Conservation (phyloP, 148 eudicot species). For the Beta vulgaris region DNA sequence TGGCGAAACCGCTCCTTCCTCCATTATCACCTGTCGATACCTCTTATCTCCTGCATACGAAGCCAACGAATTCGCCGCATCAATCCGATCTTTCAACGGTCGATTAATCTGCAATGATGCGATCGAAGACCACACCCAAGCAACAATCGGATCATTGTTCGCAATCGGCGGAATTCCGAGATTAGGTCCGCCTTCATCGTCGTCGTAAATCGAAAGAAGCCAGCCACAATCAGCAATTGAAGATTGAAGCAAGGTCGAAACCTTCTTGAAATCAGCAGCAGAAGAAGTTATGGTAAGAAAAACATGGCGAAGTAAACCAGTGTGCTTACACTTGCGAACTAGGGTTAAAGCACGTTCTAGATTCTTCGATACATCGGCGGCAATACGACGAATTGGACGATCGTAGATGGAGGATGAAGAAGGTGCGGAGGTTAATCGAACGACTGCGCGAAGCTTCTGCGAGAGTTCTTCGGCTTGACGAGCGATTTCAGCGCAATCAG, state of each 20-base stretch:
- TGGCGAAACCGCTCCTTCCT: slow-evolving; percentile 64
- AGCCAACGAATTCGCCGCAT: slow-evolving; percentile 49
- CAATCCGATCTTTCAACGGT: slow-evolving; percentile 42
- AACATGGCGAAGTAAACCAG: slow-evolving; percentile 52
- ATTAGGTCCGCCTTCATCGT: slow-evolving; percentile 34
- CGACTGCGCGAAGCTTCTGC: slow-evolving; percentile 56
- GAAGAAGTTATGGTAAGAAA: slow-evolving; percentile 54
- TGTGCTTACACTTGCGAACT: slow-evolving; percentile 54
- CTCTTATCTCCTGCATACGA: slow-evolving; percentile 47
- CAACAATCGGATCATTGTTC: slow-evolving; percentile 60
- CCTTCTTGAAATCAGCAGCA: slow-evolving; percentile 67
- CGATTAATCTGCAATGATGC: slow-evolving; percentile 62
- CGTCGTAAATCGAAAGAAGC: slow-evolving; percentile 50
- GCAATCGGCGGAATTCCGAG: slow-evolving; percentile 63
- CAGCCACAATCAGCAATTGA: slow-evolving; percentile 61
- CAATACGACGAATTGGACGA: slow-evolving; percentile 68
- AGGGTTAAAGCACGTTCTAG: slow-evolving; percentile 58
- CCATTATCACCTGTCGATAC: slow-evolving; percentile 60
- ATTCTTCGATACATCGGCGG: slow-evolving; percentile 45
- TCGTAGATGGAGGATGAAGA: slow-evolving; percentile 49
- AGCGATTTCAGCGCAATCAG: slow-evolving; percentile 57
- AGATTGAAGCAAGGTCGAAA: slow-evolving; percentile 45
- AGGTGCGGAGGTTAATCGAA: slow-evolving; percentile 36
- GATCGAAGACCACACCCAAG: slow-evolving; percentile 71
- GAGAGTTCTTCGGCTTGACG: slow-evolving; percentile 52